Percentiles rank a stretch among this genome's conserved stretches.
These are phyloP conservation scores for Euptelea pleiosperma DNA, from an alignment of 164 flowering plant species.

Conservation along the genomic window DNA sequence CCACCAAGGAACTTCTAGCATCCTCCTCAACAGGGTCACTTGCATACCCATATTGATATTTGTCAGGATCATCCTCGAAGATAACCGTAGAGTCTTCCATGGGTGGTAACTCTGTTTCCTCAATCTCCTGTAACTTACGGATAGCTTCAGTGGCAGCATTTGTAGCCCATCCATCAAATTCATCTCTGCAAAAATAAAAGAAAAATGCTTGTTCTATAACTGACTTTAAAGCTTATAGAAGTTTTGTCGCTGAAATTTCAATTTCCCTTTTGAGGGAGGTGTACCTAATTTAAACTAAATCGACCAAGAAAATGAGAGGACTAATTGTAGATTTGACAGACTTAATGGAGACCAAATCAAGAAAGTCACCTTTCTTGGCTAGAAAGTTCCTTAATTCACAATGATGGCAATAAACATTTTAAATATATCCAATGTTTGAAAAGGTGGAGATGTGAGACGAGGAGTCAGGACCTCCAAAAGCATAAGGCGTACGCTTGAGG, in stretches of 20 bases:
- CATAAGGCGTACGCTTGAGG: no score
- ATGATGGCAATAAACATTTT: no score
- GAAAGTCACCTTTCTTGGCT: no score
- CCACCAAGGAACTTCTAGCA: conserved; percentile 13
- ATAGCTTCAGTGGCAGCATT: conserved; percentile 39
- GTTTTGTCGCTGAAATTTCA: not conserved
- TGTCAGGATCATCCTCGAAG: conserved; percentile 10
- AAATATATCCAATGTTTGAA: no score
- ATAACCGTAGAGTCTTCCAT: conserved; percentile 10
- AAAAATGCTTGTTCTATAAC: not conserved
- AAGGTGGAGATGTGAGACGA: no score
- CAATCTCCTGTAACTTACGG: conserved; percentile 37
- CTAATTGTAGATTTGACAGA: not conserved
- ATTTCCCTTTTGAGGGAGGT: not conserved
- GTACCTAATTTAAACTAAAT: not conserved
- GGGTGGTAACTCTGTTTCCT: conserved; percentile 12
- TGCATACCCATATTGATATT: conserved; percentile 3
- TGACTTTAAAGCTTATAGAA: not conserved
- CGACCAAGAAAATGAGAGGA: not conserved
- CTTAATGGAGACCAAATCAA: not conserved
- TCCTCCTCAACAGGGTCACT: conserved; percentile 20
- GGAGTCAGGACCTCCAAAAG: no score
- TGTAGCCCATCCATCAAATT: conserved; percentile 31
- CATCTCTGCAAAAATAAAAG: conserved; percentile 28
- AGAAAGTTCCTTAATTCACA: no score